phyloP scores from a whole-genome alignment of 2,329 filamentous ascomycete species.

The Neofusicoccum sp. region DNA sequence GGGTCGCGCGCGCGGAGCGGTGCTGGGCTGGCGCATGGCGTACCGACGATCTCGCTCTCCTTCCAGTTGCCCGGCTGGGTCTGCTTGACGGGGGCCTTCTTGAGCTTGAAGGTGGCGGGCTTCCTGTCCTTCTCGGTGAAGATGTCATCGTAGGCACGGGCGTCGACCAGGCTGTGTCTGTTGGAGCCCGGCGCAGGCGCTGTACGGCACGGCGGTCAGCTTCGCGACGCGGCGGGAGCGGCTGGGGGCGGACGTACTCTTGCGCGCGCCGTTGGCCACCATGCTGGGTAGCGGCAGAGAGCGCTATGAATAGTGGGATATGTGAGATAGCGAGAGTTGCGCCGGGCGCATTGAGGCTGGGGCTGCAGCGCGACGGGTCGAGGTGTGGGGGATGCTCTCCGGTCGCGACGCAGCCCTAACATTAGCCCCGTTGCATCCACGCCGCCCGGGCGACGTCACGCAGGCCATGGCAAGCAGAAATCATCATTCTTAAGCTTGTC shows the following conservation, averaged over 20 bases:
- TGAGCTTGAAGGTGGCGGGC: conserved; percentile 47
- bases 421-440: not conserved
- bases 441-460: not conserved
- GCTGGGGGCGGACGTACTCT: conserved; percentile 28
- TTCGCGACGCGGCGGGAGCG: not conserved
- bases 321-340: conserved; percentile 9
- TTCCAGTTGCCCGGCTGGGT: conserved; percentile 70
- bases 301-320: conserved; percentile 10
- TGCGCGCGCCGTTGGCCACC: conserved; percentile 38
- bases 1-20: not conserved
- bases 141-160: conserved; percentile 30
- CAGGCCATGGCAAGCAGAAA: not conserved
- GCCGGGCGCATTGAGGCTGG: conserved; percentile 6
- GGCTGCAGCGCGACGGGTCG: not conserved
- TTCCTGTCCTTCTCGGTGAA: conserved; percentile 43
- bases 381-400: conserved; percentile 12
- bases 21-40: conserved; percentile 21
- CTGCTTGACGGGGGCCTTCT: conserved; percentile 61
- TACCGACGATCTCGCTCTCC: conserved; percentile 64
- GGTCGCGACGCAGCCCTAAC: conserved; percentile 9
- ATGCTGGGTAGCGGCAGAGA: conserved; percentile 21
- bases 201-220: not conserved
- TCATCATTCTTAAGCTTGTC: not conserved
- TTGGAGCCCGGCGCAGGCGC: conserved; percentile 20
- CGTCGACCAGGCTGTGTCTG: conserved; percentile 31